These are phyloP conservation scores for Apiospora hydei DNA, from an alignment of 2,329 filamentous ascomycete genomes.

Conservation along the genomic window DNA sequence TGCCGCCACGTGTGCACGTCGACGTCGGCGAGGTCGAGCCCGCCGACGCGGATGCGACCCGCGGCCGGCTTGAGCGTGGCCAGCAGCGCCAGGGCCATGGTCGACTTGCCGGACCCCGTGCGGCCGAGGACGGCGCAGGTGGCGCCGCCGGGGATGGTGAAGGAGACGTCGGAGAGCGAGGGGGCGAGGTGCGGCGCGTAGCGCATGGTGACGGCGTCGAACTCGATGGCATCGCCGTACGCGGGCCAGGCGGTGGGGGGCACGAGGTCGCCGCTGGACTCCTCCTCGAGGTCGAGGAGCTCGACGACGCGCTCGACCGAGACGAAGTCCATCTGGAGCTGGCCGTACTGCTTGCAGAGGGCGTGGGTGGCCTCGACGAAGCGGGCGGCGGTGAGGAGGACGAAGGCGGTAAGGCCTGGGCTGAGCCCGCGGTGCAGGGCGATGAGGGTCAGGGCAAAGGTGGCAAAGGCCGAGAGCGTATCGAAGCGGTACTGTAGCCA, in stretches of 20 bases:
- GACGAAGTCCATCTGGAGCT: constrained; percentile 90
- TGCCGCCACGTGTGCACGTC: constrained; percentile 63
- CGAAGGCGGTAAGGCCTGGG: constrained; percentile 83
- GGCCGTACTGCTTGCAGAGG: constrained; percentile 81
- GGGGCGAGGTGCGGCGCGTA: constrained; percentile 82
- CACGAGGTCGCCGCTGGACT: constrained; percentile 69
- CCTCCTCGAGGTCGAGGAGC: constrained; percentile 79
- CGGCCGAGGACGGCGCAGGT: constrained; percentile 77
- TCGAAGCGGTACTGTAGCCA: constrained; percentile 88
- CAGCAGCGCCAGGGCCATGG: constrained; percentile 67
- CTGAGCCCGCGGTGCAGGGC: constrained; percentile 79
- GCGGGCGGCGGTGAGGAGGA: constrained; percentile 74
- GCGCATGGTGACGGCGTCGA: constrained; percentile 78
- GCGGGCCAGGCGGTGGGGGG: constrained; percentile 82
- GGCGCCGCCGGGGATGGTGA: constrained; percentile 72
- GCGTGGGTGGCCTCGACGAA: constrained; percentile 75
- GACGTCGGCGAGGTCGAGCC: constrained; percentile 58
- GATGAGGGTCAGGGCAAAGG: constrained; percentile 75
- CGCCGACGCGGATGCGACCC: constrained; percentile 63
- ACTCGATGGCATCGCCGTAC: constrained; percentile 74
- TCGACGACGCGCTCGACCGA: constrained; percentile 88
- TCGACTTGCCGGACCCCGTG: constrained; percentile 89
- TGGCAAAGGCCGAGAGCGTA: constrained; percentile 73
- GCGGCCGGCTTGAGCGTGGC: constrained; percentile 59
- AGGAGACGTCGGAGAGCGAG: constrained; percentile 71